A percentile compares a stretch with the other conserved stretches of the same genome.
Conservation (phyloP, 495 filamentous ascomycete genomes). For the Talaromyces ruber region DNA sequence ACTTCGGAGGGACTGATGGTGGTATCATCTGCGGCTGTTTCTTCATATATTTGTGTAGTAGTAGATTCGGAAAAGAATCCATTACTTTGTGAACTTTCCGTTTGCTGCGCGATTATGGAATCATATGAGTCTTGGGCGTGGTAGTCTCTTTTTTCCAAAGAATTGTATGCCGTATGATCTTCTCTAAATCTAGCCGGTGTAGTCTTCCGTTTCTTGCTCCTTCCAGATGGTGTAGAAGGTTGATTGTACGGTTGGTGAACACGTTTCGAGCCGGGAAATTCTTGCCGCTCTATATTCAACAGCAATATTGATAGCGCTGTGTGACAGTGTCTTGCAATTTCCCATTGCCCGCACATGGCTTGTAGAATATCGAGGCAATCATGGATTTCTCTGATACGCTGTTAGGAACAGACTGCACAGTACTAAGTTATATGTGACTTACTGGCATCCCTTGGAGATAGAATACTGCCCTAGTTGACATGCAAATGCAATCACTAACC, state of each 20-base stretch:
- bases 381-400: slow-evolving; percentile 22
- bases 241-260: not conserved
- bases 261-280: not conserved
- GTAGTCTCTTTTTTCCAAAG: not conserved
- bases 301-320: slow-evolving; percentile 21
- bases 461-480: slow-evolving; percentile 33
- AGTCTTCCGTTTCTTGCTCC: not conserved
- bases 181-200: not conserved
- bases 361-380: slow-evolving; percentile 21
- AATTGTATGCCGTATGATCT: not conserved
- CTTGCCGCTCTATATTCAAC: slow-evolving; percentile 3
- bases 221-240: not conserved
- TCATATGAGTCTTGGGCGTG: not conserved
- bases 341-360: slow-evolving; percentile 31
- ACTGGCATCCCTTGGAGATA: slow-evolving; percentile 24
- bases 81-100: not conserved
- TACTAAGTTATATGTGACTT: slow-evolving; percentile 7
- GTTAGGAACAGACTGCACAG: not conserved
- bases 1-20: not conserved
- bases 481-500: slow-evolving; percentile 30
- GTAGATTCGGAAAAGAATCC: not conserved
- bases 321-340: slow-evolving; percentile 31
- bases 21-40: not conserved
- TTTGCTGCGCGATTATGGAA: not conserved
- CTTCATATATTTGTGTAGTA: not conserved